A percentile compares a stretch with the other conserved stretches of the same genome.
These are phyloP conservation scores for Plectosphaerella sp. DNA, from an alignment of 2,329 filamentous ascomycete genomes.

Conservation along the genomic window DNA sequence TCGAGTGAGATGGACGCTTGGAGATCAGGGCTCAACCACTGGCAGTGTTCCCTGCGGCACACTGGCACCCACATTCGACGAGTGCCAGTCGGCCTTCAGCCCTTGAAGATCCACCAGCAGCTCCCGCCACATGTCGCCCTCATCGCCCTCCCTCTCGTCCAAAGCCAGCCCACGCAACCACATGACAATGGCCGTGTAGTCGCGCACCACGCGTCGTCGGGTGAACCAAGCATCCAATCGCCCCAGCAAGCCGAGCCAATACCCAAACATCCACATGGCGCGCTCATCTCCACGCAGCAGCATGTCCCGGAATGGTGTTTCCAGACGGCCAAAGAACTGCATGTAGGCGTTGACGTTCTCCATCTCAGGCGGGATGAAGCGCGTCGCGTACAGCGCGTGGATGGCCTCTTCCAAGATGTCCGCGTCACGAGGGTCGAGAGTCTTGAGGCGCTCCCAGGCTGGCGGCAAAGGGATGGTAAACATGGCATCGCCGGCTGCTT, in stretches of 20 bases:
- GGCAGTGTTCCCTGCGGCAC: not conserved
- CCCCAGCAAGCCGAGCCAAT: constrained; percentile 17
- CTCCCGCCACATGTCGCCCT: constrained; percentile 14
- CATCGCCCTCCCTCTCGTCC: constrained; percentile 6
- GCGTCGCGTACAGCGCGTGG: constrained; percentile 8
- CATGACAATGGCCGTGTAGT: constrained; percentile 12
- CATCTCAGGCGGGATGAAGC: constrained; percentile 6
- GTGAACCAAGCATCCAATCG: constrained; percentile 18
- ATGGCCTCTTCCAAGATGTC: constrained; percentile 8
- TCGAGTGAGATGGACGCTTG: too few relatives aligned
- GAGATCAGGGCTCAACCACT: not conserved
- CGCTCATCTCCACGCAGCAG: constrained; percentile 13
- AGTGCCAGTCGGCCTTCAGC: not conserved
- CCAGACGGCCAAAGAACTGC: constrained; percentile 14
- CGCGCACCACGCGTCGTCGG: constrained; percentile 9
- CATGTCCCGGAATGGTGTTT: constrained; percentile 13
- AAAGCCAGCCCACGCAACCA: constrained; percentile 11
- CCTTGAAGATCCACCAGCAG: constrained; percentile 15
- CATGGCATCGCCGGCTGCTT: constrained; percentile 9
- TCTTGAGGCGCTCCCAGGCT: constrained; percentile 10
- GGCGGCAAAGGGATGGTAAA: constrained; percentile 10
- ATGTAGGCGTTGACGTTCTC: constrained; percentile 14
- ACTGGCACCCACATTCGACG: not conserved
- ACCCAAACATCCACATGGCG: constrained; percentile 18
- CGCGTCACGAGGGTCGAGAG: constrained; percentile 1